Evolutionary conservation across 2,329 filamentous ascomycete species (phyloP), one percentile per base, ranked within the genome.

Genomic region (Claviceps africana): DNA sequence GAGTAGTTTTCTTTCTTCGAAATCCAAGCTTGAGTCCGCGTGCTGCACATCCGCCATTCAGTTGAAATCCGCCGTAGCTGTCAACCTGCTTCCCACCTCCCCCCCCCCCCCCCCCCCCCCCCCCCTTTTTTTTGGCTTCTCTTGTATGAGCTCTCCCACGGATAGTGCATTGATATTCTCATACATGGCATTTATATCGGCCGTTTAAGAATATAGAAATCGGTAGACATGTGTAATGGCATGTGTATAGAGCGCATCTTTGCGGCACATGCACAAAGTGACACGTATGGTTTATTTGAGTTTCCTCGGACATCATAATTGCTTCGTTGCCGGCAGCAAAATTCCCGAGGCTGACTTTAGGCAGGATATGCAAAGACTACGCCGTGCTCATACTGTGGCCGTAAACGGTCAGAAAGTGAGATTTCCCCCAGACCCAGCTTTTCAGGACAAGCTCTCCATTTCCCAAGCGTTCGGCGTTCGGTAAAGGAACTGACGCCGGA

Each of bases 321-420:
- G 11, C 45, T 46, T 40, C 30, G 43, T 45, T n/a, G 35, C 28
- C 31, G 30, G 25, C 60, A 54, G 59, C 57, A 33, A 33, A 17
- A 19, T 11, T 28, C 9, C 9, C 5, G 37, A 19, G 31, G 37
- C 48, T 51, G 33, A 51, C 43, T 17, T 22, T 31, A 2, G 17
- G 19, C 52, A 78, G 75, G 75, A 43, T 78, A 78, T 60, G 72
- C 69, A 55, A 74, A 70, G 53, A 76, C 75, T 37, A 69, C 72
- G 45, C 72, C 66, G 58, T 78, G 76, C 60, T 75, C 75, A 50
- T 78, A 78, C 60, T 78, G 76, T 63, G 71, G 69, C 54, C 68
- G 70, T 60, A 72, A 72, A 72, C 69, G 76, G 70, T 74, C 69
- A 65, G 74, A 73, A 70, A 70, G 72, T 67, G 57, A 62, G 61